A percentile compares a stretch with the other conserved stretches of the same genome.
Conservation (phyloP, 768 basidiomycete genomes). For the Hydnum rufescens region DNA sequence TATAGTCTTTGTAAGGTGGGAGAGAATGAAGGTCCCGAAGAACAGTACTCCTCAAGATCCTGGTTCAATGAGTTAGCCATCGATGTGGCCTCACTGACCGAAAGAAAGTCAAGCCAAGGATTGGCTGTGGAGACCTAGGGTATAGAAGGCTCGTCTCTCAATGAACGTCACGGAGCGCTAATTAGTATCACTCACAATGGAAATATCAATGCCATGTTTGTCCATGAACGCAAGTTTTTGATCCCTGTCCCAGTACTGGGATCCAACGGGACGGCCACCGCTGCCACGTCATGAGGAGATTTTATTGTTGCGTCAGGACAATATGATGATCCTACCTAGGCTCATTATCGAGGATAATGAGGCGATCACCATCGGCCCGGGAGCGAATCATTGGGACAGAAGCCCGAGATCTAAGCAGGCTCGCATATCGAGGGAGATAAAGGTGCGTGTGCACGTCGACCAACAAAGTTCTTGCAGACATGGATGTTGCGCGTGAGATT, state of each 20-base stretch:
- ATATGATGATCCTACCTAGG: slow-evolving; percentile 18
- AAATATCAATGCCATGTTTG: slow-evolving; percentile 30
- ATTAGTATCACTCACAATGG: slow-evolving; percentile 6
- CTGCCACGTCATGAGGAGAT: slow-evolving; percentile 15
- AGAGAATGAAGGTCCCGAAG: slow-evolving; percentile 29
- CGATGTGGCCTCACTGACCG: slow-evolving; percentile 39
- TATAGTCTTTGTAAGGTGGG: slow-evolving; percentile 32
- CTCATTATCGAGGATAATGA: slow-evolving; percentile 63
- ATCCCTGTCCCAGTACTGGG: slow-evolving; percentile 42
- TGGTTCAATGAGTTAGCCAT: slow-evolving; percentile 55
- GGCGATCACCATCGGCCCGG: slow-evolving; percentile 36
- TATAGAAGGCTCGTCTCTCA: slow-evolving; percentile 2
- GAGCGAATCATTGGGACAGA: slow-evolving; percentile 47
- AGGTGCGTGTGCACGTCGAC: slow-evolving; percentile 80
- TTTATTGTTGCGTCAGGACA: not conserved
- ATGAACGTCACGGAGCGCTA: not conserved
- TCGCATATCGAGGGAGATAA: slow-evolving; percentile 61
- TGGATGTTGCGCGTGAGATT: too few species aligned
- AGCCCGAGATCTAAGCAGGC: slow-evolving; percentile 42
- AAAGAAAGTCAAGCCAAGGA: slow-evolving; percentile 80
- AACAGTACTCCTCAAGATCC: slow-evolving; percentile 64
- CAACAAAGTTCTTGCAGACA: slow-evolving; percentile 20
- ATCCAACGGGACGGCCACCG: slow-evolving; percentile 59
- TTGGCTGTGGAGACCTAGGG: slow-evolving; percentile 45
- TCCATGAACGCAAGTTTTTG: slow-evolving; percentile 79